Percentiles rank a stretch among this genome's conserved stretches.
Evolutionary conservation across 164 flowering plant genomes (phyloP).

Genomic region (Warburgia ugandensis): DNA sequence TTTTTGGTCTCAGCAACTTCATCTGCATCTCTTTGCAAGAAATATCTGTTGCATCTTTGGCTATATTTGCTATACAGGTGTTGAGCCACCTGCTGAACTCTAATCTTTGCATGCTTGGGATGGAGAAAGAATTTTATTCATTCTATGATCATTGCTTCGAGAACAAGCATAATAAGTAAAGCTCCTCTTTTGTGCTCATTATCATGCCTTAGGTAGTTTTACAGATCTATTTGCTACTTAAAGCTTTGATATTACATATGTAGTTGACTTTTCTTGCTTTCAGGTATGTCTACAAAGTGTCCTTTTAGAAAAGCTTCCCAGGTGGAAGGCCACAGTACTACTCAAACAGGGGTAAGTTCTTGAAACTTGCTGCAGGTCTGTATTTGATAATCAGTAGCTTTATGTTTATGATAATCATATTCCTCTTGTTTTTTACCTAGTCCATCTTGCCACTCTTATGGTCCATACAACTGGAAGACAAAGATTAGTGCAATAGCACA

Average conservation of each 20-base stretch:
- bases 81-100: conserved; percentile 4
- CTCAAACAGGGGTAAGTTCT: conserved; percentile 67
- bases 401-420: too few species aligned
- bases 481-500: too few species aligned
- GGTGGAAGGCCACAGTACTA: conserved; percentile 70
- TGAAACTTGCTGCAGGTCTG: background rate
- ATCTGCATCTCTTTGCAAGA: background rate
- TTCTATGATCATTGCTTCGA: conserved; percentile 83
- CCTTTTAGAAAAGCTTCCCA: conserved; percentile 94
- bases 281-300: conserved; percentile 95
- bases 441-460: too few species aligned
- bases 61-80: background rate
- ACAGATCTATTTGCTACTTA: background rate
- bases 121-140: conserved; percentile 84
- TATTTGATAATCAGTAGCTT: too few species aligned
- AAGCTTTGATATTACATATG: background rate
- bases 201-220: background rate
- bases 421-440: background rate
- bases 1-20: too few species aligned
- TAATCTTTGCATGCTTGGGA: conserved; percentile 41
- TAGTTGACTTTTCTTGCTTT: conserved; percentile 5
- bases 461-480: too few species aligned
- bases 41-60: background rate
- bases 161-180: conserved; percentile 82
- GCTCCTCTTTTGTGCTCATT: conserved; percentile 2